These are phyloP conservation scores for Pezicula radicicola DNA, from an alignment of 2,329 filamentous ascomycete species.

Conservation along the genomic window DNA sequence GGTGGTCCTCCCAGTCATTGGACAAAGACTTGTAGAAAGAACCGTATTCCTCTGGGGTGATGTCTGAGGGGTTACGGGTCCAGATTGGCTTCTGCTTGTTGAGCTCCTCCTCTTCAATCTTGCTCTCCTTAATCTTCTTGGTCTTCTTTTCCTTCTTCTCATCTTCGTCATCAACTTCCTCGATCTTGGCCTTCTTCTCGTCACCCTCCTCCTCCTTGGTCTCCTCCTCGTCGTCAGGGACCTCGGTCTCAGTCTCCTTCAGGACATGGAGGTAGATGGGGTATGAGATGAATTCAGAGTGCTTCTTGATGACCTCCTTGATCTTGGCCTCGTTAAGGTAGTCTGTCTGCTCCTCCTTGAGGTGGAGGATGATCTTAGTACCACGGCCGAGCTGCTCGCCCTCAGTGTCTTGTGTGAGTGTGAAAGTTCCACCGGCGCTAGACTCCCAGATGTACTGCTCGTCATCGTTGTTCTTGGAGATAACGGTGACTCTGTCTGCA, in stretches of 20 bases:
- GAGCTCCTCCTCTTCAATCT: constrained; percentile 98
- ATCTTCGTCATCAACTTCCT: constrained; percentile 86
- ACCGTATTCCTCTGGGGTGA: constrained; percentile 93
- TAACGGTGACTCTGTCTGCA: constrained; percentile 89
- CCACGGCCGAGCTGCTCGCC: constrained; percentile 89
- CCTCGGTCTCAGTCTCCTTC: constrained; percentile 99
- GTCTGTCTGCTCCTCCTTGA: constrained; percentile 98
- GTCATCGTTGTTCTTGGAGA: constrained; percentile 99
- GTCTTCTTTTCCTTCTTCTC: constrained; percentile 95
- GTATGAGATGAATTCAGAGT: constrained; percentile 99
- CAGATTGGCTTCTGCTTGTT: constrained; percentile 99
- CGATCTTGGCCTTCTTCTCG: constrained; percentile 94
- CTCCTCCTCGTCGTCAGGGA: constrained; percentile 89
- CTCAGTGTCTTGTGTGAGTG: constrained; percentile 83
- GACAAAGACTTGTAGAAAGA: constrained; percentile 99
- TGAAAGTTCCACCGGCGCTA: constrained; percentile 95
- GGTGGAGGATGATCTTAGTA: constrained; percentile 96
- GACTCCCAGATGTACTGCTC: constrained; percentile 99
- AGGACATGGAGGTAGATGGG: constrained; percentile 99
- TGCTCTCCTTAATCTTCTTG: constrained; percentile 99
- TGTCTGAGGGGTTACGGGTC: constrained; percentile 96
- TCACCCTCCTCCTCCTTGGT: constrained; percentile 71
- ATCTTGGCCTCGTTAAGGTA: constrained; percentile 99
- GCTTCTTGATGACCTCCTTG: constrained; percentile 99
- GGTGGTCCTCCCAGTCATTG: constrained; percentile 99